These are phyloP conservation scores for Pseudocohnilembus persalinus DNA, from an alignment of 169 alveolate species.

Conservation along the genomic window DNA sequence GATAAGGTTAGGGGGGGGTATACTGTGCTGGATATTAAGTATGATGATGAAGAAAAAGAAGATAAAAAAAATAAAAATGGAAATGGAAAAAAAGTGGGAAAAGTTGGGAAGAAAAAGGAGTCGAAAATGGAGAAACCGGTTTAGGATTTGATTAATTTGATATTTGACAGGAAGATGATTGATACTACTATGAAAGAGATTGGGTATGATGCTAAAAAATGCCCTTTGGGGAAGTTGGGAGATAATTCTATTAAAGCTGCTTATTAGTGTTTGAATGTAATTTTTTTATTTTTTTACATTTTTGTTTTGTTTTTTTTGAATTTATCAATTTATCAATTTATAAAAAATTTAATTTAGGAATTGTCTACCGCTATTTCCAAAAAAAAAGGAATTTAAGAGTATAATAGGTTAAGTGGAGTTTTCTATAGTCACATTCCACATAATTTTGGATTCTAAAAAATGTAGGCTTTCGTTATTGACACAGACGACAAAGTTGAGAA, in stretches of 20 bases:
- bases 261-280: constrained; percentile 60
- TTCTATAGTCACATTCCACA: constrained; percentile 56
- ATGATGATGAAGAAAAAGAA: neutral
- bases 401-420: constrained; percentile 15
- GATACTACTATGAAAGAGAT: constrained; percentile 70
- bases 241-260: constrained; percentile 66
- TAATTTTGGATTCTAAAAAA: constrained; percentile 57
- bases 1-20: neutral
- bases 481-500: constrained; percentile 31
- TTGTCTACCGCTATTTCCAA: constrained; percentile 42
- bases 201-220: constrained; percentile 84
- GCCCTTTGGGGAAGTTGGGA: constrained; percentile 83
- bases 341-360: too few species aligned
- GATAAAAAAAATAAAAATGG: neutral
- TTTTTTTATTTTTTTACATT: too few species aligned
- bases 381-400: constrained; percentile 35
- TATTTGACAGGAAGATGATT: constrained; percentile 76
- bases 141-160: constrained; percentile 19
- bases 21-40: neutral
- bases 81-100: too few species aligned
- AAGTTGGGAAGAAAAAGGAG: neutral
- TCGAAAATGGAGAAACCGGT: neutral
- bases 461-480: constrained; percentile 43
- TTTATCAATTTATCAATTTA: too few species aligned
- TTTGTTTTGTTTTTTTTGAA: too few species aligned